Percentiles rank a stretch among this genome's conserved stretches.
Evolutionary conservation across 2,329 filamentous ascomycete species (phyloP).

Genomic region (Blastomyces gilchristii): DNA sequence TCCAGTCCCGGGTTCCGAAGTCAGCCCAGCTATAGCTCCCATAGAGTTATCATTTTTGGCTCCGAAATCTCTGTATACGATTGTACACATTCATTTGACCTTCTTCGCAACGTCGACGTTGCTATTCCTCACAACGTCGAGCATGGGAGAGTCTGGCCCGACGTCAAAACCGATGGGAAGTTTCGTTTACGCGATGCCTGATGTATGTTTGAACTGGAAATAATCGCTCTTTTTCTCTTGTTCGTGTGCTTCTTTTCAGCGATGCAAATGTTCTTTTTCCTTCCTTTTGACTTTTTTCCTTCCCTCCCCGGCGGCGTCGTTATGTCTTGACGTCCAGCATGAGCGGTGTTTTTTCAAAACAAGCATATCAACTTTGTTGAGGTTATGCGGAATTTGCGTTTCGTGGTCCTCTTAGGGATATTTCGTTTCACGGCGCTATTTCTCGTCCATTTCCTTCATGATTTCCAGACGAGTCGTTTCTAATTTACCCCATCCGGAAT

Average conservation of each 20-base stretch:
- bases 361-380: background rate
- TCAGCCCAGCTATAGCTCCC: slow-evolving; percentile 29
- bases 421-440: background rate
- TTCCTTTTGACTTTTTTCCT: background rate
- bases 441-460: background rate
- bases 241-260: background rate
- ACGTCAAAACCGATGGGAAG: slow-evolving; percentile 58
- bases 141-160: slow-evolving; percentile 33
- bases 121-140: slow-evolving; percentile 48
- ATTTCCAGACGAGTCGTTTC: background rate
- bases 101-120: slow-evolving; percentile 43
- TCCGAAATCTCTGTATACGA: slow-evolving; percentile 47
- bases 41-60: slow-evolving; percentile 49
- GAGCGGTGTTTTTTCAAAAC: background rate
- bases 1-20: slow-evolving; percentile 18
- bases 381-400: background rate
- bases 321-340: background rate
- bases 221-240: background rate
- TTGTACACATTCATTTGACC: slow-evolving; percentile 50
- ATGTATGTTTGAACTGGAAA: slow-evolving; percentile 46
- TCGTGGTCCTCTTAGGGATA: background rate
- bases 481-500: background rate
- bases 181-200: slow-evolving; percentile 86
- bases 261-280: background rate
- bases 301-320: background rate